Evolutionary conservation across 768 basidiomycete species (phyloP), one percentile per base, ranked within the genome.

Genomic region (Tulasnella sp.): DNA sequence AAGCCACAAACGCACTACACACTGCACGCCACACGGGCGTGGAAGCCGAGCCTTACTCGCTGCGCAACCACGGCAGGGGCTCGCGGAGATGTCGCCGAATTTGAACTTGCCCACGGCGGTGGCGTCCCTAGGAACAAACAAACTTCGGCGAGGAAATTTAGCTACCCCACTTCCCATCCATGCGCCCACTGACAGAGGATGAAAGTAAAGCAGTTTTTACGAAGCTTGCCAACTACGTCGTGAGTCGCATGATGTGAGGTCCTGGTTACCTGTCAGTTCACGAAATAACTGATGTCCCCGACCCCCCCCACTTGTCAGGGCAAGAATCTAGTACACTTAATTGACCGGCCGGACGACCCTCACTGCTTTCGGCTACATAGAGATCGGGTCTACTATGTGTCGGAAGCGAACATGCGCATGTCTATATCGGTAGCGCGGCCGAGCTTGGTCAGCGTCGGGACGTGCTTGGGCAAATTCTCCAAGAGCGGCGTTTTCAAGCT

Each of bases 401-500:
- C 98, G 5, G 94, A 98, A 82, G 90, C 93, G 0, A 93, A 95
- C 11, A 97, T 99, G 91, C 93, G 94, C 73, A 88, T 97, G 32
- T 92, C 92, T 72, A 95, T 95, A 74, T 96, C 94, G 0, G 90
- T 99, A 74, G 96, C 97, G 29, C 89, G 97, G 70, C 92, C 93
- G 42, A 98, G 95, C 83, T 91, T 99, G 78, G 87, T 98, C 83
- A 93, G 92, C 78, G 87, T 99, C 29, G 98, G 98, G 57, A 98
- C 96, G 80, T 99, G 96, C 85, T 92, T 99, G 80, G 98, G 98
- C 80, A 99, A 98, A 84, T 99, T 99, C 86, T 93, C 91, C 83
- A 99, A 98, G 88, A 90, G 91, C 73, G 96, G 96, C 78, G 99
- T 98, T 84, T 99, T 99, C 88, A 97, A 96, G 87, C 87, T 99